Conservation (phyloP, 2,329 filamentous ascomycete species). For the Penicillium sp. region DNA sequence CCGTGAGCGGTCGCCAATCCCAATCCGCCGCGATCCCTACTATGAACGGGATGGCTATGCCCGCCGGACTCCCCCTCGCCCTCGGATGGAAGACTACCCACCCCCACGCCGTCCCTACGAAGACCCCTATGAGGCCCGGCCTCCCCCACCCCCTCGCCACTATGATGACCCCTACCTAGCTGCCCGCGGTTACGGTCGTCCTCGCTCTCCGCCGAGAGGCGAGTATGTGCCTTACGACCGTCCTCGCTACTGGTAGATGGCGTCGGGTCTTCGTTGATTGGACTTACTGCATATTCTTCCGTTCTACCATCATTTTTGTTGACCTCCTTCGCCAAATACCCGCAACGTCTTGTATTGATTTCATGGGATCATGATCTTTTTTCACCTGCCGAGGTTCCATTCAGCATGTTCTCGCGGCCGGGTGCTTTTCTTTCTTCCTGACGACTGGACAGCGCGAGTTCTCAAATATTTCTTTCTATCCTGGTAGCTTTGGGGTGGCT, state of each 20-base stretch:
- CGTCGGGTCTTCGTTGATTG: conserved; percentile 4
- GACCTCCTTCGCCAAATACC: conserved; percentile 21
- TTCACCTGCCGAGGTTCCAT: conserved; percentile 16
- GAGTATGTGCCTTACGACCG: conserved; percentile 47
- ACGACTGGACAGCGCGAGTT: conserved; percentile 12
- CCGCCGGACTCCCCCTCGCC: conserved; percentile 77
- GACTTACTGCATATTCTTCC: conserved; percentile 18
- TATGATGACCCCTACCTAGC: conserved; percentile 63
- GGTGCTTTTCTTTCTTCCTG: conserved; percentile 4
- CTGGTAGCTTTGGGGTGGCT: neutral
- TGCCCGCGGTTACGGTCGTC: conserved; percentile 54
- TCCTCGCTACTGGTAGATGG: conserved; percentile 46
- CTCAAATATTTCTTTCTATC: neutral
- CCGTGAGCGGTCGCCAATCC: conserved; percentile 78
- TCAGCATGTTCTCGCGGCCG: conserved; percentile 13
- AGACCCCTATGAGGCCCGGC: conserved; percentile 58
- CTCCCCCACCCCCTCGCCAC: conserved; percentile 53
- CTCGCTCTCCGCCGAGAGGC: conserved; percentile 43
- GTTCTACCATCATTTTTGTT: conserved; percentile 13
- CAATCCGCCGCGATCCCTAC: conserved; percentile 68
- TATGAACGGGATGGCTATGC: conserved; percentile 77
- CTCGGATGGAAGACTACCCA: conserved; percentile 74
- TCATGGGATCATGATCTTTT: conserved; percentile 21
- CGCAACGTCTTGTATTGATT: conserved; percentile 25
- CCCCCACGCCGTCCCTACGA: conserved; percentile 59